Evolutionary conservation across 2,329 filamentous ascomycete genomes (phyloP), one percentile per base, ranked within the genome.

Genomic region (Cucurbitaria berberidis): DNA sequence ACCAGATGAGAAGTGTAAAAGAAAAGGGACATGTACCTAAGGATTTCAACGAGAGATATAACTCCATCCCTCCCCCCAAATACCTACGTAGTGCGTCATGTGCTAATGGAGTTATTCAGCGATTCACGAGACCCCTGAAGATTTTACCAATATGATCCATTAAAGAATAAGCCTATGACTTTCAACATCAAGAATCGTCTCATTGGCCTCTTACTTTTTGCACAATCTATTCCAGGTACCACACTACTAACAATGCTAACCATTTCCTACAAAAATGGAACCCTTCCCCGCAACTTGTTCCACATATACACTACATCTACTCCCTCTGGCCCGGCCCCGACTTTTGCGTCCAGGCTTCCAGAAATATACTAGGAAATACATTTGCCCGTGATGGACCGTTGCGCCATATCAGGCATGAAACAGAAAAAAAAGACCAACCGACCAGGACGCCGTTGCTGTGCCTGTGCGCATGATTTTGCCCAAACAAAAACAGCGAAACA

Each of bases 201-300:
- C 24, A 26, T 42, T 42, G 40, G 24, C 15, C 19, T 39, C 13
- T 34, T 34, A 21, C 22, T 42, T 26, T 42, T 22, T 42, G 22
- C 40, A 42, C 40, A 42, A 42, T 42, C 40, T 42, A 42, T 29
- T 42, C 26, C 40, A 42, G 29, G 24, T 42, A 29, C 40, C 24
- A 26, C 24, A 26, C 24, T n/a, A n/a, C n/a, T n/a, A n/a, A n/a
- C 35, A 38, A 36, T 15, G 15, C 39, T 13, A 27, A 41, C 39
- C 16, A 11, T 21, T 15, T 27, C n/a, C 39, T 41, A n/a, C 22
- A 41, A 21, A 41, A 7, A 19, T n/a, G 38, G 1, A 3, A 1
- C 39, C 29, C 29, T 13, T 30, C 15, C 9, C 29, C 9, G 3
- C 5, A 16, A 27, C 5, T n/a, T 11, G 39, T 15, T 19, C 24